Evolutionary conservation across 352 stramenopile genomes (phyloP).

Genomic region (Phytophthora multivora): DNA sequence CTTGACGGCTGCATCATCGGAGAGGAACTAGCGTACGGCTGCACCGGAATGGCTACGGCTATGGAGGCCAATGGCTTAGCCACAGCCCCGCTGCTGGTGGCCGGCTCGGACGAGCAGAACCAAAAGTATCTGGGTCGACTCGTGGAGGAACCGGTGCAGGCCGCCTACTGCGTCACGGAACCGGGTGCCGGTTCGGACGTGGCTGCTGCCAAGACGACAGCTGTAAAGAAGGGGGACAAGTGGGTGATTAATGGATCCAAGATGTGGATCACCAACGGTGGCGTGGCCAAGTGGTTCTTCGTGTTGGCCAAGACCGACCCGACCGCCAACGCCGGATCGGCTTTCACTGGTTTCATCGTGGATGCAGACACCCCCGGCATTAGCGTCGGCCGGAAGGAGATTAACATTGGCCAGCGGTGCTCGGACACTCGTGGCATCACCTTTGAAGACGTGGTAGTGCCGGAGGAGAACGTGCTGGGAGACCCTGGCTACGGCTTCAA

Average conservation of each 20-base stretch:
- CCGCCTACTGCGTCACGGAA: constrained; percentile 92
- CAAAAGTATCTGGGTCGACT: constrained; percentile 89
- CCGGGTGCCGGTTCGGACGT: constrained; percentile 90
- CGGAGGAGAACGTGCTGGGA: constrained; percentile 87
- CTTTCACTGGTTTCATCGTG: constrained; percentile 92
- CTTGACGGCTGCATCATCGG: constrained; percentile 88
- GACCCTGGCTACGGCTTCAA: constrained; percentile 91
- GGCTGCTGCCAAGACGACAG: constrained; percentile 88
- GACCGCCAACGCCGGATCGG: constrained; percentile 64
- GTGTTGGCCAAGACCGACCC: constrained; percentile 91
- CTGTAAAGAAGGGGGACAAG: constrained; percentile 93
- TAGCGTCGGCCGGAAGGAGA: constrained; percentile 88
- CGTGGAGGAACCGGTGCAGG: constrained; percentile 81
- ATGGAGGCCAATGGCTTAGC: constrained; percentile 90
- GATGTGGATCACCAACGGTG: constrained; percentile 95
- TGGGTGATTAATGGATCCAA: constrained; percentile 94
- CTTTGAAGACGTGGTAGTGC: constrained; percentile 92
- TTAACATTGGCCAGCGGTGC: constrained; percentile 92
- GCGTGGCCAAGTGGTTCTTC: constrained; percentile 91
- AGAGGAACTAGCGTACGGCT: constrained; percentile 91
- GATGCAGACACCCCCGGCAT: constrained; percentile 88
- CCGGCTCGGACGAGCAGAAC: constrained; percentile 79
- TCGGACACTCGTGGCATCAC: constrained; percentile 90
- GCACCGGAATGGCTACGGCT: constrained; percentile 91
- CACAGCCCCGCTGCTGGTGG: constrained; percentile 83